Evolutionary conservation across 805 yeast species (phyloP).

Genomic region (Candida namnaoensis): DNA sequence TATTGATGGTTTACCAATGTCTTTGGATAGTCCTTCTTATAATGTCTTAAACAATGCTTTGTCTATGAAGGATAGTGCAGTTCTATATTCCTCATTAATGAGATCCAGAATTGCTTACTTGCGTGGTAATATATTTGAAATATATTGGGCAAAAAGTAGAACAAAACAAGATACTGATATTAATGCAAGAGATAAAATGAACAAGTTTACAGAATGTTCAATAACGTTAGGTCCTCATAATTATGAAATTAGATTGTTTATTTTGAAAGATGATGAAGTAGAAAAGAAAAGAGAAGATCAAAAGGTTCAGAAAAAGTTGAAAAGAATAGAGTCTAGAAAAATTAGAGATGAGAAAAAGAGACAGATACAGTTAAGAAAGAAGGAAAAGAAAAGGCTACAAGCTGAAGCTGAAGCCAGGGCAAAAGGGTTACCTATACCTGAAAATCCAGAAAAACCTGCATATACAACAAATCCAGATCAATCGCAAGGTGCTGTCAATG

Average conservation of each 20-base stretch:
- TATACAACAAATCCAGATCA: too few relatives aligned
- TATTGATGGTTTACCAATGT: slow-evolving; percentile 59
- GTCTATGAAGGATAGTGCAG: slow-evolving; percentile 64
- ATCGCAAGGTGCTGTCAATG: not conserved
- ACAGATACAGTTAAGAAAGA: slow-evolving; percentile 9
- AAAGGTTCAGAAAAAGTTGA: slow-evolving; percentile 26
- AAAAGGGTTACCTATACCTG: not conserved
- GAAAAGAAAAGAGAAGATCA: slow-evolving; percentile 39
- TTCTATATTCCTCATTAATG: slow-evolving; percentile 60
- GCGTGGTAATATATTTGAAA: slow-evolving; percentile 57
- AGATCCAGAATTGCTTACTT: slow-evolving; percentile 67
- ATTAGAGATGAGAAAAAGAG: slow-evolving; percentile 23
- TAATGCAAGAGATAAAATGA: slow-evolving; percentile 81
- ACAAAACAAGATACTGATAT: slow-evolving; percentile 28
- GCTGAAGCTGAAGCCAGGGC: slow-evolving; percentile 1
- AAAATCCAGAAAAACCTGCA: not conserved
- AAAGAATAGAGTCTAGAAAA: slow-evolving; percentile 25
- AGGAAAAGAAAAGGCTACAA: slow-evolving; percentile 6
- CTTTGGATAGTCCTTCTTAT: slow-evolving; percentile 55
- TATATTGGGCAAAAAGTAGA: slow-evolving; percentile 71
- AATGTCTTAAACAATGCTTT: slow-evolving; percentile 56
- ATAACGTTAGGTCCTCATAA: slow-evolving; percentile 77
- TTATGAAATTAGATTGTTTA: slow-evolving; percentile 69
- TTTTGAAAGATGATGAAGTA: slow-evolving; percentile 73
- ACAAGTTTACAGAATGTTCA: slow-evolving; percentile 71